Evolutionary conservation across 305 asterid species (phyloP).

Genomic region (Andrographis paniculata): DNA sequence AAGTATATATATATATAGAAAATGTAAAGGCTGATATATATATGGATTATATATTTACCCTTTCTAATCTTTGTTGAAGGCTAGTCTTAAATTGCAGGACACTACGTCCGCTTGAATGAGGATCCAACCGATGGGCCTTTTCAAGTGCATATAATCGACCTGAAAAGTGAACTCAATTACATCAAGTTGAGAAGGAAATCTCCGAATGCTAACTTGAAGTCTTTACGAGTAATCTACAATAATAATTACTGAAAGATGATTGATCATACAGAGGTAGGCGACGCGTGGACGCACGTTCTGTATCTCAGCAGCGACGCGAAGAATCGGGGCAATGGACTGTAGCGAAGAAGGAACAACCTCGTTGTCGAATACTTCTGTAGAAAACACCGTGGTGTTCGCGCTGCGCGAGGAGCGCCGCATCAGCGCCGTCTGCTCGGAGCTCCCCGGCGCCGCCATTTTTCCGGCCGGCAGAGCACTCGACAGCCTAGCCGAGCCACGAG

Average conservation of each 20-base stretch:
- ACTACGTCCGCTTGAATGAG: slow-evolving; percentile 91
- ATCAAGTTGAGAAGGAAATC: neutral
- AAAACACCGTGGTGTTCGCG: slow-evolving; percentile 75
- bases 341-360: slow-evolving; percentile 99
- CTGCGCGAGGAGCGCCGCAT: slow-evolving; percentile 83
- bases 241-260: neutral
- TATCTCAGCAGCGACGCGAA: slow-evolving; percentile 88
- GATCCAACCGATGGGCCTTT: slow-evolving; percentile 94
- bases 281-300: slow-evolving; percentile 89
- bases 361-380: slow-evolving; percentile 91
- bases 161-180: slow-evolving; percentile 6
- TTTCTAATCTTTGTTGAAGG: slow-evolving; percentile 85
- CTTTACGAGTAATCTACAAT: too few relatives aligned
- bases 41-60: slow-evolving; percentile 35
- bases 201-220: too few relatives aligned
- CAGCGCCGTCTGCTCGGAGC: slow-evolving; percentile 49
- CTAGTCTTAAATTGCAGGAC: slow-evolving; percentile 95
- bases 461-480: neutral
- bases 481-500: neutral
- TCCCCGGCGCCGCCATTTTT: slow-evolving; percentile 40
- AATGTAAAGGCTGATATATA: neutral
- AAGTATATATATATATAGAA: neutral
- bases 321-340: slow-evolving; percentile 85
- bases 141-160: slow-evolving; percentile 99
- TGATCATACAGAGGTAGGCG: slow-evolving; percentile 73